Conservation (phyloP, 345 rosid species). For the Euphorbia tirucalli region DNA sequence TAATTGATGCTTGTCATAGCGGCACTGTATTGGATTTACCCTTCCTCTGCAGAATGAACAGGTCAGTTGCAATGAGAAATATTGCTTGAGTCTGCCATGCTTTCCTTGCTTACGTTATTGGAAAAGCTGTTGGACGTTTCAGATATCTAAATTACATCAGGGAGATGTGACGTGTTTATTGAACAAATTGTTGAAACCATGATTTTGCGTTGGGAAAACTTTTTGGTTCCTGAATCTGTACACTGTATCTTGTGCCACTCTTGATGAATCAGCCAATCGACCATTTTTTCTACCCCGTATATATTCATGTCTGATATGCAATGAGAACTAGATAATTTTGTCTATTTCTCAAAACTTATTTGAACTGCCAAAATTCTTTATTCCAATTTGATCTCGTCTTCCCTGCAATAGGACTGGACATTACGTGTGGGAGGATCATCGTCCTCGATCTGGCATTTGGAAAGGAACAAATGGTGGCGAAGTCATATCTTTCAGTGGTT, state of each 20-base stretch:
- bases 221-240: constrained; percentile 1
- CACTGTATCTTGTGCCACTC: neutral
- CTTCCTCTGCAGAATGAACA: constrained; percentile 76
- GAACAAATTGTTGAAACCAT: constrained; percentile 1
- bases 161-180: neutral
- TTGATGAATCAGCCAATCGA: neutral
- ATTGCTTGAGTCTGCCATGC: neutral
- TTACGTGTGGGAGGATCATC: constrained; percentile 80
- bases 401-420: constrained; percentile 50
- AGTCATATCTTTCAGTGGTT: constrained; percentile 78
- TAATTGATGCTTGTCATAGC: constrained; percentile 84
- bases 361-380: neutral
- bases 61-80: constrained; percentile 34
- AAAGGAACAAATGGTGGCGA: constrained; percentile 94
- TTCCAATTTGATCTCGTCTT: neutral
- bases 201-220: neutral
- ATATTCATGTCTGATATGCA: neutral
- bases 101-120: neutral
- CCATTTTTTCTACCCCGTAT: neutral
- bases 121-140: neutral
- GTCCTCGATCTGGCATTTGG: constrained; percentile 77
- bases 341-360: too few relatives aligned
- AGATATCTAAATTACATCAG: neutral
- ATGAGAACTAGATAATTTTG: neutral
- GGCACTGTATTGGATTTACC: constrained; percentile 86